Base-by-base conservation (phyloP, 768 basidiomycete genomes). In the Hygrophorus pudorinus region DNA sequence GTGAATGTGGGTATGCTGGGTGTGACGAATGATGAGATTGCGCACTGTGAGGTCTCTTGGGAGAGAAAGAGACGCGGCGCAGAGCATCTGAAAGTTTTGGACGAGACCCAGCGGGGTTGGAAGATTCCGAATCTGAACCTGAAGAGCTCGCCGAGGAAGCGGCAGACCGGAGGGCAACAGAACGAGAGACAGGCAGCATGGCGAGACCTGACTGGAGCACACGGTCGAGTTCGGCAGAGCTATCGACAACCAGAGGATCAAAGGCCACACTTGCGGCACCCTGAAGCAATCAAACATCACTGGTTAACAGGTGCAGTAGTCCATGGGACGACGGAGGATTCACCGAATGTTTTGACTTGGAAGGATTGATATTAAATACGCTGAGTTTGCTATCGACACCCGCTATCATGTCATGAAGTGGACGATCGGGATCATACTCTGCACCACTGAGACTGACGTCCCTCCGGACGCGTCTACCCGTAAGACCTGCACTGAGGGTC, bases 351-450 rank as follows among this genome's bases (percentile, higher is more conserved):
- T 67, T 71, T 6, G 75, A 75, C 31, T 67, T 68, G 5, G 74
- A 73, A 2, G 65, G 63, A 48, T 79, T 73, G 34, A 64, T 55
- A 50, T 77, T 76, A 43, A 80, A 73, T 50, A 75, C 65, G 58
- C 75, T 79, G 48, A 78, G 62, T 51, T 69, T 72, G 45, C 67
- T 70, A 45, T 72, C 69, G 14, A 74, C 76, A 42, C 75, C 76
- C 21, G 73, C 76, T 42, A 89, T 74, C 58, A 90, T 83, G 18
- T 76, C 74, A 48, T 81, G 72, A 27, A 90, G 59, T 1, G 85
- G 84, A 16, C 88, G 69, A 28, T 91, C 87, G 3, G 88, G 87
- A 58, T 91, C 88, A 49, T 85, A 91, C 56, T 91, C 88, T 33
- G 81, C 81, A 31, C 80, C 85, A 58, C 80, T 85, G 41, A 84